Conservation (phyloP, 228 moss, liverwort and hornwort species). For the Sphagnum magellanicum region DNA sequence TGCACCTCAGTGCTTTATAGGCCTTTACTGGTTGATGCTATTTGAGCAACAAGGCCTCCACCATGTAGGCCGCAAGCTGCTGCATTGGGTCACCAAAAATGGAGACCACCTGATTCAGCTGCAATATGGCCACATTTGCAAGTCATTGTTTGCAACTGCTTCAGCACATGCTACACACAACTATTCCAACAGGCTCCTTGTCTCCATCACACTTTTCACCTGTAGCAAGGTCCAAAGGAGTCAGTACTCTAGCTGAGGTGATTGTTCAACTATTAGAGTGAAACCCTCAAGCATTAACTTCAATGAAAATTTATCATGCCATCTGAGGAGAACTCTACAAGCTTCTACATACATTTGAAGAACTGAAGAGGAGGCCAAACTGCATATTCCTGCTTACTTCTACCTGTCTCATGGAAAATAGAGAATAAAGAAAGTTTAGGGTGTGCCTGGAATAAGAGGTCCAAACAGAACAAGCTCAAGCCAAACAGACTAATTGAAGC, state of each 20-base stretch:
- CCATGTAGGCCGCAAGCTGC: constrained; percentile 78
- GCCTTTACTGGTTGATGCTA: constrained; percentile 50
- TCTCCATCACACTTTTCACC: constrained; percentile 14
- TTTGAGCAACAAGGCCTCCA: constrained; percentile 67
- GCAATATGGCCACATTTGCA: constrained; percentile 50
- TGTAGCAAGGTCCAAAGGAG: background rate
- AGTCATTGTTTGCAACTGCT: constrained; percentile 55
- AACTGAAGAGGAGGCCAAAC: too few species aligned
- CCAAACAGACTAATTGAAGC: too few species aligned
- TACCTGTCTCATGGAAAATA: background rate
- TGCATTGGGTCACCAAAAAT: constrained; percentile 79
- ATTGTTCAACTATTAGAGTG: too few species aligned
- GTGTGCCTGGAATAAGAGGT: background rate
- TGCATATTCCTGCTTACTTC: too few species aligned
- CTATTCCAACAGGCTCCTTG: constrained; percentile 49
- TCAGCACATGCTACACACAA: constrained; percentile 63
- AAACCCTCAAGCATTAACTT: too few species aligned
- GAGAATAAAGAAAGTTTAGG: background rate
- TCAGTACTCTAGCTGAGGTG: too few species aligned
- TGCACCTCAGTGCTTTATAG: constrained; percentile 55
- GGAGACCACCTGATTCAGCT: constrained; percentile 62
- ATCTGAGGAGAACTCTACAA: too few species aligned
- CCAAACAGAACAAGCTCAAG: background rate
- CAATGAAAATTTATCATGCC: too few species aligned
- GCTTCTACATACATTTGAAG: too few species aligned